Base-by-base conservation (phyloP, 495 filamentous ascomycete genomes). In the Melanomma pulvis-pyrius region DNA sequence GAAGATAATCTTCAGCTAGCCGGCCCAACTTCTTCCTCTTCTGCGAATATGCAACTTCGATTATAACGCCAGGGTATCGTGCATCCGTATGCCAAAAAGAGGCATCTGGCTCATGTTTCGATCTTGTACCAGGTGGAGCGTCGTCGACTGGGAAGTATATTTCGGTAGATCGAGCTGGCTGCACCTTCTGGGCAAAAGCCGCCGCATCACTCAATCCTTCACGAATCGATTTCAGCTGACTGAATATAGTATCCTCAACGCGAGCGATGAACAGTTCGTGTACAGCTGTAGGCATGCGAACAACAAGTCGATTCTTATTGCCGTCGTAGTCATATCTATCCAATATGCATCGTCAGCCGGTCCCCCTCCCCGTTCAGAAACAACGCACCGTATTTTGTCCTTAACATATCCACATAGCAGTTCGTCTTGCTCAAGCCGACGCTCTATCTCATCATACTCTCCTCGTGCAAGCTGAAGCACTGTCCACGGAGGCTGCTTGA, bases 11-110 rank as follows among this genome's bases (percentile, higher is more conserved):
- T 65, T 75, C 72, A 19, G 71, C 75, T 46, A 78, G 64, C 69
- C 69, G 61, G 25, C 52, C 19, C 67, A 75, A 47, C 51, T 28
- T 53, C 63, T 75, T 74, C 51, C 55, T 61, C 63, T 75, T 77
- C 68, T 76, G 71, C 34, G 72, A 75, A 70, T 78, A 77, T 65
- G 75, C 72, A 26, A 77, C 68, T 70, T 78, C 75, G 44, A 77
- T 71, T 26, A 77, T n/a, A n/a, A n/a, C n/a, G n/a, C n/a, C n/a
- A n/a, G n/a, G n/a, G n/a, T n/a, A n/a, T n/a, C n/a, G n/a, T 65
- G 76, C 68, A 39, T 70, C 50, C 12, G 19, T 11, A 65, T 77
- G 74, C 24, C 41, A 67, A 59, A 76, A 78, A 49, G 69, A 72
- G 51, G 73, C 57, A 65, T 77, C 74, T 67, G 72, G 76, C 53